Conservation (phyloP, 225 moss, liverwort and hornwort species). For the Pleurozium schreberi region DNA sequence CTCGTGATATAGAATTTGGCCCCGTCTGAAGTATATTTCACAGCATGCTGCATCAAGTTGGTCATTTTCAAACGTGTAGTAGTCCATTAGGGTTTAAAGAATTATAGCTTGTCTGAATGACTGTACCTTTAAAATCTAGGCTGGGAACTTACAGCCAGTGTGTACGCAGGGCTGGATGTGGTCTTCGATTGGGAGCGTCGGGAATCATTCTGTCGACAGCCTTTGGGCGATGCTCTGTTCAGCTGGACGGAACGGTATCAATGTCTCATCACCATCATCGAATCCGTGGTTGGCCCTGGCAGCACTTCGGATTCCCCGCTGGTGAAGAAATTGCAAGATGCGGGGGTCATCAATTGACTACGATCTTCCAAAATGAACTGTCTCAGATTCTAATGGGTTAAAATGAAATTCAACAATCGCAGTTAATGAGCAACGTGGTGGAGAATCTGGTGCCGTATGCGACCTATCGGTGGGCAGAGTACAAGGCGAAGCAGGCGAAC, state of each 20-base stretch:
- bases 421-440: constrained; percentile 81
- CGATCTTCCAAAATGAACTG: background rate
- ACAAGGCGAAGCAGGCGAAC: constrained; percentile 56
- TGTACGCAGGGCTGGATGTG: constrained; percentile 65
- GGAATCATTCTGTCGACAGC: constrained; percentile 56
- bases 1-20: background rate
- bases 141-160: background rate
- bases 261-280: constrained; percentile 37
- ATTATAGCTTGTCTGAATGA: background rate
- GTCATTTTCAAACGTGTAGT: background rate
- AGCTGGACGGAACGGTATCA: constrained; percentile 94
- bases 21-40: background rate
- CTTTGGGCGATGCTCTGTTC: constrained; percentile 63
- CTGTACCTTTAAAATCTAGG: background rate
- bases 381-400: background rate
- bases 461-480: constrained; percentile 77
- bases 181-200: constrained; percentile 81
- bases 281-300: constrained; percentile 34
- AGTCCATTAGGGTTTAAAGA: background rate
- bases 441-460: constrained; percentile 84
- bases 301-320: constrained; percentile 22
- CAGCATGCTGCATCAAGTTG: background rate
- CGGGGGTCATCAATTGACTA: constrained; percentile 32
- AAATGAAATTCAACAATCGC: background rate
- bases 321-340: constrained; percentile 41